Evolutionary conservation across 1,284 basidiomycete species (phyloP), one percentile per base, ranked within the genome.

Genomic region (Ustilago curta): DNA sequence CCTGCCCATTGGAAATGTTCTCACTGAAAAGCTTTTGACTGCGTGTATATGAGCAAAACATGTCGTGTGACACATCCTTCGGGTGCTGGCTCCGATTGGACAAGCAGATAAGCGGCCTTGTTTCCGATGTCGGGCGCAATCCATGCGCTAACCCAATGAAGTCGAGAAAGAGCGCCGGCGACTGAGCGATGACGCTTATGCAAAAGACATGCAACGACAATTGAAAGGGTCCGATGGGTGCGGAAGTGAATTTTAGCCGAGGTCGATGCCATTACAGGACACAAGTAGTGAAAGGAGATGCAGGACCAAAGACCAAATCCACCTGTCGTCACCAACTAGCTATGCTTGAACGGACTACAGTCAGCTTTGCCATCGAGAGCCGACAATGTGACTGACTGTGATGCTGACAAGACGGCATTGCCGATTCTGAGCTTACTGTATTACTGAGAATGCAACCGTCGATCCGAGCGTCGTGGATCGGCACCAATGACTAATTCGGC

Each of bases 171-270:
- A 29, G 21, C 4, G 9, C 23, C 43, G 45, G 29, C 27, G 47
- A 18, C 25, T 29, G 47, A 19, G n/a, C 47, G 29, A 27, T 48
- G 47, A 48, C 47, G 47, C 47, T 48, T 4, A n/a, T 42, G 40
- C 40, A 7, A 14, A 14, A 42, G 12, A 16, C 31, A 32, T 18
- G 16, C 37, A 16, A 40, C 7, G 14, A 40, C 5, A 18, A 40
- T 18, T 23, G 14, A 53, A 2, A 55, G 53, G 53, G 53, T 55
- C 53, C 42, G 54, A 58, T 57, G 43, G 49, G 45, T 48, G 45
- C 29, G 56, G 37, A 23, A 49, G 42, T 39, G 25, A n/a, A 27
- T 19, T 19, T 29, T 19, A 37, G 44, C 44, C 54, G 45, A 47
- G 32, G 35, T 39, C 45, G 44, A 21, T n/a, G 54, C 42, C 25